These are phyloP conservation scores for Nemania sp. DNA, from an alignment of 2,329 filamentous ascomycete species.

Conservation along the genomic window DNA sequence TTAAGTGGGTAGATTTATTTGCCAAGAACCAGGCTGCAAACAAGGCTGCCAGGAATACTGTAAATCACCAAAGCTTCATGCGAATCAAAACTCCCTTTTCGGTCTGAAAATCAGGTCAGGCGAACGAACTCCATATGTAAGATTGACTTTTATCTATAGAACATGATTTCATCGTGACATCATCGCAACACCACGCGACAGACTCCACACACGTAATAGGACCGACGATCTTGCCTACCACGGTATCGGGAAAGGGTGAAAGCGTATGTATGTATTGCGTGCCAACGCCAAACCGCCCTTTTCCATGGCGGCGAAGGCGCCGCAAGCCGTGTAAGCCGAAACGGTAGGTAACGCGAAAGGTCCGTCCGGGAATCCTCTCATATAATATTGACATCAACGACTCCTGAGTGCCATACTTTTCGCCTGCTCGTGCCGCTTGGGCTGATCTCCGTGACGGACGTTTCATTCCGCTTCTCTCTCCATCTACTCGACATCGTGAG, in stretches of 20 bases:
- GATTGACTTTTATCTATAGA: neutral
- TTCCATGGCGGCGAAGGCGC: neutral
- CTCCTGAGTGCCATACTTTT: slow-evolving; percentile 1
- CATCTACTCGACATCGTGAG: slow-evolving; percentile 11
- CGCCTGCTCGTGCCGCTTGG: neutral
- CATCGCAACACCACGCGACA: slow-evolving; percentile 8
- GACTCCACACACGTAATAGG: slow-evolving; percentile 4
- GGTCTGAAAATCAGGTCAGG: no score
- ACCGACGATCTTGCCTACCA: slow-evolving; percentile 25
- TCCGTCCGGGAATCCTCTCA: neutral
- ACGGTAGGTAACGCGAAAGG: neutral
- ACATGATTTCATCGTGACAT: slow-evolving; percentile 37
- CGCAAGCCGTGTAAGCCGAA: slow-evolving; percentile 3
- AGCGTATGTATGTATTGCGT: no score
- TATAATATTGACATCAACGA: slow-evolving; percentile 11
- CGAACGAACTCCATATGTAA: neutral
- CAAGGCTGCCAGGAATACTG: no score
- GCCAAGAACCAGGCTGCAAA: no score
- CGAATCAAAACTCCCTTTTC: no score
- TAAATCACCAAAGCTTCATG: no score
- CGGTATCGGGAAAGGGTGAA: neutral
- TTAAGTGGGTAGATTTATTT: no score
- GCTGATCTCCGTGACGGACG: slow-evolving; percentile 1
- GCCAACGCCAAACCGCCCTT: neutral
- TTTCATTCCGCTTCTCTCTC: neutral